Evolutionary conservation across 1,139 yeast species (phyloP), one percentile per base, ranked within the genome.

Genomic region (Sugiyamaella neomexicana): DNA sequence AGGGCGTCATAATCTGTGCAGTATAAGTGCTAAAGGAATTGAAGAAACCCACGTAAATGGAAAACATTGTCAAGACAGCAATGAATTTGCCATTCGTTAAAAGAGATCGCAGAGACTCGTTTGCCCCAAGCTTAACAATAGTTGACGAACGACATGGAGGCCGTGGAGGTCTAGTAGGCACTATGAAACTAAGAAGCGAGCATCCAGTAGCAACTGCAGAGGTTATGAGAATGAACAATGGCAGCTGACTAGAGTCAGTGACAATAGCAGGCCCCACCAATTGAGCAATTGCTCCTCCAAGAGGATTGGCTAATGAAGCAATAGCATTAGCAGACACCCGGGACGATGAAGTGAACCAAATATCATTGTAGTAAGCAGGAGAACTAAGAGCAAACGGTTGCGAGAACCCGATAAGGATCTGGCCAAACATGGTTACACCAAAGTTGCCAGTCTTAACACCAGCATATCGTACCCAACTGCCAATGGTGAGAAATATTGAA

Each of bases 221-320:
- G 2, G 71, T 65, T 39, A 68, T 53, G 20, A 68, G 61, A 34
- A 67, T 58, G 54, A 67, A 68, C 29, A 54, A 48, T 20, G 67
- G 65, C 56, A 69, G 52, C 41, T 67, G 60, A 37, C 50, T 44
- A 2, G 66, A 55, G 20, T 59, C 48, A 7, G 65, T 54, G n/a
- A 69, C 72, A 40, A 70, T 59, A 5, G 68, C 64, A 1, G 74
- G 74, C 9, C 72, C 70, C 6, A 70, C 68, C 2, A 70, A 62
- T 55, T 69, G 69, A 13, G 71, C 74, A 53, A 70, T 61, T n/a
- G 74, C 74, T n/a, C 72, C 73, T 3, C 74, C 74, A 9, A 70
- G 59, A 2, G 74, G 74, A 55, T 69, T 70, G 4, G 74, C 62
- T 40, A 70, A 60, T n/a, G 73, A 66, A 10, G 70, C 70, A 44